Evolutionary conservation across 257 asterid species (phyloP).

Genomic region (Ligustrum vulgare): DNA sequence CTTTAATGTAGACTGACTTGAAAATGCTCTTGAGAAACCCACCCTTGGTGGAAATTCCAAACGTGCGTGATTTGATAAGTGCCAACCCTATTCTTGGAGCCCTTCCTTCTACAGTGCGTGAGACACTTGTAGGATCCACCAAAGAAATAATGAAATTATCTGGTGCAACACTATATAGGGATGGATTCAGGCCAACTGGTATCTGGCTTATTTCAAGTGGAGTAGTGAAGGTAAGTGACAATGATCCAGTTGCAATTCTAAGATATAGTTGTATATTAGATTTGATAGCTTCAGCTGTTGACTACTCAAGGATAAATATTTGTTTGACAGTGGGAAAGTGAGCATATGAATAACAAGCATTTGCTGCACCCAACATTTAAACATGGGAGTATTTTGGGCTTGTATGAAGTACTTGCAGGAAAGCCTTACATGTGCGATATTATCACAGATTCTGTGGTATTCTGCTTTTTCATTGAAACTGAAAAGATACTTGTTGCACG

Average conservation of each 20-base stretch:
- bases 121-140: constrained; percentile 61
- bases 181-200: constrained; percentile 70
- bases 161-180: constrained; percentile 68
- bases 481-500: constrained; percentile 64
- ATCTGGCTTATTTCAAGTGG: constrained; percentile 89
- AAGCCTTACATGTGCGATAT: constrained; percentile 83
- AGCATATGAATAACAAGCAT: constrained; percentile 43
- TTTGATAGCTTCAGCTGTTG: constrained; percentile 16
- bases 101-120: constrained; percentile 61
- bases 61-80: constrained; percentile 62
- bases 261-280: background rate
- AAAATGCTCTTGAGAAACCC: constrained; percentile 82
- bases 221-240: constrained; percentile 73
- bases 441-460: constrained; percentile 74
- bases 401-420: constrained; percentile 88
- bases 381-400: constrained; percentile 93
- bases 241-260: constrained; percentile 9
- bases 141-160: constrained; percentile 75
- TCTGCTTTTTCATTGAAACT: constrained; percentile 71
- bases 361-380: constrained; percentile 74
- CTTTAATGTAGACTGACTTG: constrained; percentile 69
- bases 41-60: constrained; percentile 73
- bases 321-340: constrained; percentile 71
- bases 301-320: constrained; percentile 20
- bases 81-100: constrained; percentile 86